Base-by-base conservation (phyloP, 371 early-diverging fungal genomes). In the Circinella umbellata region DNA sequence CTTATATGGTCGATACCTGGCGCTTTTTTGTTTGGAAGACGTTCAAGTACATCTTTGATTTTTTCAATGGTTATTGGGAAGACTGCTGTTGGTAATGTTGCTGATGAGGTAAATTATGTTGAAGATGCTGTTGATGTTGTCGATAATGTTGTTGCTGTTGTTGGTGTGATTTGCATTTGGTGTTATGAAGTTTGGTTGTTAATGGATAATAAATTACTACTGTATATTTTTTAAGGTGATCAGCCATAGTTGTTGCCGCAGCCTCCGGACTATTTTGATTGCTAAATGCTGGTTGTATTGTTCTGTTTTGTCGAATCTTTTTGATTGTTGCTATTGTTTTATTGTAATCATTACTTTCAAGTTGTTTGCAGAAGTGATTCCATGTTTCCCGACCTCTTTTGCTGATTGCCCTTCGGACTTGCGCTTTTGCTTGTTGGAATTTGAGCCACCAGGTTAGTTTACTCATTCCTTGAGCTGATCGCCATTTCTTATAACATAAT, bases 1-100 rank as follows among this genome's bases (percentile, higher is more conserved):
- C 63, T 47, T 1, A 77, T 15, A 35, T 77, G 76, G 46, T 77
- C 27, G 61, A 35, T 38, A 3, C 76, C 76, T 7, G 80, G 73
- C 8, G 74, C 76, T 66, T 75, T 78, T 10, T 53, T 14, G 9
- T 13, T 20, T 13, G 73, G 64, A 4, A 73, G 20, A 4, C 49
- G 11, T 8, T 64, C 59, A 15, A 72, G 20, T 8, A 68, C 63
- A 18, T 42, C 18, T 9, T 15, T 4, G 11, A 66, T 36, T n/a
- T 34, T 18, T 4, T 38, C 18, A 13, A n/a, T 18, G n/a, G 67
- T n/a, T 34, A 39, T 17, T 0, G 63, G 34, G 5, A 17, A 57
- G 46, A 47, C 39, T n/a, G n/a, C n/a, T n/a, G n/a, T n/a, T 39
- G 39, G 39, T 4, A 39, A 39, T 4, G 39, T 6, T 39, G 39